Evolutionary conservation across 2,329 filamentous ascomycete species (phyloP).

Genomic region (Elsinoe australis): DNA sequence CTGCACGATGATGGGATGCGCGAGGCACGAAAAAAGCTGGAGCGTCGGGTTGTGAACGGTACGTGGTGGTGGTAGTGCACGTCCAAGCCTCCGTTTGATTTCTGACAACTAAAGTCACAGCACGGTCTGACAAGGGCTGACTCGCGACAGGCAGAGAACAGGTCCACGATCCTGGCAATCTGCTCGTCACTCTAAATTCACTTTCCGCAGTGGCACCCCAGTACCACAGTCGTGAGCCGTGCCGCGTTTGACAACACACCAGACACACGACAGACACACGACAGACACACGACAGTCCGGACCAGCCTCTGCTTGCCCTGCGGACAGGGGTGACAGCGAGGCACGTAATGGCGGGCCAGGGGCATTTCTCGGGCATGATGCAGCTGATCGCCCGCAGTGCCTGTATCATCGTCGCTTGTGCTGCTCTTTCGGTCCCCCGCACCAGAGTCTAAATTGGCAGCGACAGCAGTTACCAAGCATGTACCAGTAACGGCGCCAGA

Average conservation of each 20-base stretch:
- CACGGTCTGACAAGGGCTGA: not conserved
- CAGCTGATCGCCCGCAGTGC: too few species aligned
- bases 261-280: too few species aligned
- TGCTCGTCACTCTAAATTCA: not conserved
- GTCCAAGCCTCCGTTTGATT: not conserved
- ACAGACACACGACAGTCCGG: too few species aligned
- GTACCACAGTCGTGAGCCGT: slow-evolving; percentile 5
- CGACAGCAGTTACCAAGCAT: too few species aligned
- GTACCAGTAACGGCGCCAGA: too few species aligned
- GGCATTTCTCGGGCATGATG: not conserved
- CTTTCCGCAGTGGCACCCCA: not conserved
- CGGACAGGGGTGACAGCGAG: not conserved
- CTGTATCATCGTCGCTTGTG: not conserved
- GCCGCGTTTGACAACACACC: slow-evolving; percentile 14
- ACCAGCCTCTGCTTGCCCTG: too few species aligned
- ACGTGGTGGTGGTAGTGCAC: too few species aligned
- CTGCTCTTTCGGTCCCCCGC: too few species aligned
- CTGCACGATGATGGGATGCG: slow-evolving; percentile 12
- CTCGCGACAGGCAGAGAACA: not conserved
- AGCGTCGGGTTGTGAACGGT: too few species aligned
- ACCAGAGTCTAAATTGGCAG: too few species aligned
- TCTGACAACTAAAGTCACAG: too few species aligned
- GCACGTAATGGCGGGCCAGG: not conserved
- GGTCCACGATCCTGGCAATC: not conserved
- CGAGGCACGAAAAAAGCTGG: slow-evolving; percentile 10